Evolutionary conservation across 1,139 yeast species (phyloP), one percentile per base, ranked within the genome.

Genomic region (Saccharomyces uvarum): DNA sequence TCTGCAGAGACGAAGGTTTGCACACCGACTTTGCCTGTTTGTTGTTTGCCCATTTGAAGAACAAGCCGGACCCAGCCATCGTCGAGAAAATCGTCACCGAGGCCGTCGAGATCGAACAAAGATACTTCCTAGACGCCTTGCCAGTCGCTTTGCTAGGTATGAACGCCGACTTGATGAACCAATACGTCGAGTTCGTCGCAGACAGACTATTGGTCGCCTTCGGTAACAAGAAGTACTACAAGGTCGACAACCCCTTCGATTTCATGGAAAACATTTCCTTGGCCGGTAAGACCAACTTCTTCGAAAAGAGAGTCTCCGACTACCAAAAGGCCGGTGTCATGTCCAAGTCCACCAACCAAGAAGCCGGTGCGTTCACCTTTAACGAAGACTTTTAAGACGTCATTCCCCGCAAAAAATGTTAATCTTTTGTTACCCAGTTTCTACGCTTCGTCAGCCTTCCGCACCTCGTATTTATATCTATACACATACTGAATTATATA

Each of bases 241-340:
- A 89, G 68, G 93, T 81, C 59, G 79, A 88, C 61, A 93, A 93
- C 73, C 99, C 99, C 72, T 93, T 93, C 73, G 99, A 93, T 75
- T 93, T 93, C 71, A 93, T 93, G 99, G 99, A 93, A 78, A 93
- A 93, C 78, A 93, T 93, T 69, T 93, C 98, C 14, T 82, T 93
- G 66, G 95, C 97, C 58, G 99, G 99, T 75, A 93, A 93, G 82
- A 93, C 99, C 65, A 93, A 95, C 78, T 93, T 93, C 82, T 93
- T 93, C 71, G 99, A 93, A 80, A 93, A 93, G 83, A 87, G 99
- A 76, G 99, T 93, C 59, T 88, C 96, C 57, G 99, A 93, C 75
- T 93, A 93, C 77, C 99, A 93, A 77, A 93, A 93, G 79, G 98
- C 98, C 55, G 98, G 98, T 77, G 99, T 93, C 67, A 93, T 93